Evolutionary conservation across 306 rosid species (phyloP), one percentile per base, ranked within the genome.

Genomic region (Vachellia collinsii): DNA sequence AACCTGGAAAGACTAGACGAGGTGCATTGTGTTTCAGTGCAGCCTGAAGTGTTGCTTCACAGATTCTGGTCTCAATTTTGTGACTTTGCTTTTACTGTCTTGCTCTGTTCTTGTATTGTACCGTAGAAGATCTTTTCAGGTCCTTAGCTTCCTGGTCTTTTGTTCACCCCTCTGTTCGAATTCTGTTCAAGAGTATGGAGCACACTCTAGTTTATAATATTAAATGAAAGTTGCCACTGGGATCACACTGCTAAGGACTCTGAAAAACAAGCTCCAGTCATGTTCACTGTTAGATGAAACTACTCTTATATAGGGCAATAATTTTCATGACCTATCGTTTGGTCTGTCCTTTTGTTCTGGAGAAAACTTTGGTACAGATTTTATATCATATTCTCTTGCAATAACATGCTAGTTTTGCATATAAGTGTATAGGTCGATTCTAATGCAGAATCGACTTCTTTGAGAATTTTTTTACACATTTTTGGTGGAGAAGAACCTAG

Each of bases 211-310:
- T 39, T 83, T 79, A 51, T 50, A 62, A 67, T 68, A 51, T 37
- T 72, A 29, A 29, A 29, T 29, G 34, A 29, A 29, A 29, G 34
- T 29, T 29, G 34, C 34, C 34, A 29, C 34, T 29, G 34, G 34
- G 34, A 29, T 29, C 34, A 29, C 53, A 42, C 10, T 77, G 63
- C 51, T 25, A 13, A 70, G 47, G 72, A 22, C 39, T 77, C 29
- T 34, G 20, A 64, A 37, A 47, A 75, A 41, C 70, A 50, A 43
- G 20, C 6, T 62, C 41, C 72, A 39, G 75, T 82, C 70, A 11
- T 78, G 53, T 48, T 67, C 58, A 66, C 66, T 16, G 8, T 17
- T 17, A 16, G 7, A 48, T 71, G 47, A 42, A 6, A 51, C 39
- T 1, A 6, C 11, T 44, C 17, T 12, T 58, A 74, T 29, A 74